Conservation (phyloP, 495 filamentous ascomycete genomes). For the Oidiodendron maius region DNA sequence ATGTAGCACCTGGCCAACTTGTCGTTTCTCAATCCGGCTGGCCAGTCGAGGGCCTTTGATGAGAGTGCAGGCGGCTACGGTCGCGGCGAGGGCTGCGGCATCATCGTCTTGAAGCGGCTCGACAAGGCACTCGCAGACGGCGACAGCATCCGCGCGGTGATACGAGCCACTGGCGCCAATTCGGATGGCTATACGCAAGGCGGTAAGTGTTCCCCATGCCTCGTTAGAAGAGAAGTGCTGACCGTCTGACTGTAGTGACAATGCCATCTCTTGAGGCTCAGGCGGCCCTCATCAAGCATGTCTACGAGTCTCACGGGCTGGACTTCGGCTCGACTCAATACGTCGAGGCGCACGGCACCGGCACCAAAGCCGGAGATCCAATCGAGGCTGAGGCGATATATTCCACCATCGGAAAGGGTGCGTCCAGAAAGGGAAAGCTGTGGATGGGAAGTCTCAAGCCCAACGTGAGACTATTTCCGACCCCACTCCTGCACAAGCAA, state of each 20-base stretch:
- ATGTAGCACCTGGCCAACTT: constrained; percentile 24
- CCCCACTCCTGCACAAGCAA: too few species aligned
- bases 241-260: constrained; percentile 51
- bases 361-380: constrained; percentile 23
- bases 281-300: constrained; percentile 43
- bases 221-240: too few species aligned
- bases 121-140: constrained; percentile 48
- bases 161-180: constrained; percentile 54
- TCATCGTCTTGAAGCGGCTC: constrained; percentile 55
- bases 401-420: constrained; percentile 26
- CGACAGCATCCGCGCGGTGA: constrained; percentile 56
- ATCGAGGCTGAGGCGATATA: constrained; percentile 15
- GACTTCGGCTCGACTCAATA: constrained; percentile 11
- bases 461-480: too few species aligned
- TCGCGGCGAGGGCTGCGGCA: constrained; percentile 57
- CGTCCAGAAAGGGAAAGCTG: constrained; percentile 34
- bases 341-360: constrained; percentile 36
- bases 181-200: constrained; percentile 53
- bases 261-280: constrained; percentile 54
- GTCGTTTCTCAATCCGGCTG: constrained; percentile 31
- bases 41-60: constrained; percentile 55
- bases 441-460: too few species aligned
- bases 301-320: constrained; percentile 40
- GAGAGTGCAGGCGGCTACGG: constrained; percentile 57
- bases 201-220: too few species aligned